These are phyloP conservation scores for Schizochytrium sp. DNA, from an alignment of 108 stramenopile species.

Conservation along the genomic window DNA sequence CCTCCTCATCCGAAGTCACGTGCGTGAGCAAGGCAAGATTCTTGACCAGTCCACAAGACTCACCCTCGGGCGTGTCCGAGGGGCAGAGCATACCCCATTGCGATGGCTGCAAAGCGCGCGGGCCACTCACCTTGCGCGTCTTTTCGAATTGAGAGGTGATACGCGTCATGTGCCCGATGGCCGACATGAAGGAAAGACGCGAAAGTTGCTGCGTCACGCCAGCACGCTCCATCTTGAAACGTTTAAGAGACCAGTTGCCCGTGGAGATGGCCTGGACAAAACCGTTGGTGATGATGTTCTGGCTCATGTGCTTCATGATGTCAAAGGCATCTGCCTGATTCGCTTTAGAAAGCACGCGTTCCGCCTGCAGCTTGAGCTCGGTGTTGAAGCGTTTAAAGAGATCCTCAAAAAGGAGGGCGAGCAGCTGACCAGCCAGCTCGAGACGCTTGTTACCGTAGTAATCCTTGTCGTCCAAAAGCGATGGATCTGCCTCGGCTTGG, in stretches of 20 bases:
- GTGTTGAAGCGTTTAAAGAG: constrained; percentile 88
- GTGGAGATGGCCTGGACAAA: constrained; percentile 95
- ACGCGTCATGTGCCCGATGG: constrained; percentile 91
- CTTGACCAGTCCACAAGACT: constrained; percentile 63
- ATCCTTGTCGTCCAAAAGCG: constrained; percentile 95
- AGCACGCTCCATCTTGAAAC: constrained; percentile 71
- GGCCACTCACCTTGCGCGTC: constrained; percentile 95
- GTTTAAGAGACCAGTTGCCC: constrained; percentile 96
- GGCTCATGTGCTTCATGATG: constrained; percentile 68
- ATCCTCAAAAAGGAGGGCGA: constrained; percentile 86
- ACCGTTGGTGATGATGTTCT: constrained; percentile 74
- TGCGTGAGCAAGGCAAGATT: constrained; percentile 57
- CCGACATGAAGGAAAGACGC: constrained; percentile 91
- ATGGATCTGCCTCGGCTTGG: constrained; percentile 80
- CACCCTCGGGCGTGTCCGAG: constrained; percentile 89
- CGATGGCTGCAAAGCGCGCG: constrained; percentile 95
- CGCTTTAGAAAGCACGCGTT: constrained; percentile 88
- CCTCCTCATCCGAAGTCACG: constrained; percentile 86
- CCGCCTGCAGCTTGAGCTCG: constrained; percentile 76
- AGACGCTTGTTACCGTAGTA: constrained; percentile 99
- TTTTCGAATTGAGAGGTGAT: constrained; percentile 92
- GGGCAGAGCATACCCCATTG: constrained; percentile 98
- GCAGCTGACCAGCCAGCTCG: constrained; percentile 93
- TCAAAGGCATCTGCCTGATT: constrained; percentile 86
- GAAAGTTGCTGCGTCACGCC: constrained; percentile 98